These are phyloP conservation scores for Populus nigra DNA, from an alignment of 345 rosid species.

Conservation along the genomic window DNA sequence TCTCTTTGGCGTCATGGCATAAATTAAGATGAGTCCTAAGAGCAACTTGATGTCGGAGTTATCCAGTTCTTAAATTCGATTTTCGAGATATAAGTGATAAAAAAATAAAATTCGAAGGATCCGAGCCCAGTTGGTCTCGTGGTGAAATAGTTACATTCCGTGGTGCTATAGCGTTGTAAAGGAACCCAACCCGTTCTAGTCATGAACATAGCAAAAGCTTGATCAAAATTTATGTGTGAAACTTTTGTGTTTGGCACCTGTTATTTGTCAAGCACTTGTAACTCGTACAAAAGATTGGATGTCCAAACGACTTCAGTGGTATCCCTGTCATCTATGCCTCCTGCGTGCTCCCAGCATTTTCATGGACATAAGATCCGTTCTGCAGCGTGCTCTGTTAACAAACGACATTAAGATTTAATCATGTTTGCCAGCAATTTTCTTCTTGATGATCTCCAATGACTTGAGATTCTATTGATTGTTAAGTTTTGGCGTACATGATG, in stretches of 20 bases:
- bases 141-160: neutral
- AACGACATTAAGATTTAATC: conserved; percentile 10
- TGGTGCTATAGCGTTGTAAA: neutral
- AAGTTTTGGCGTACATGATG: neutral
- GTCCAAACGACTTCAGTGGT: neutral
- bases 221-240: neutral
- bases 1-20: neutral
- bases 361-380: neutral
- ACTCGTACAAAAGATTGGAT: neutral
- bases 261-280: neutral
- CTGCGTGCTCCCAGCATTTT: neutral
- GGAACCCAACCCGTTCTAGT: neutral
- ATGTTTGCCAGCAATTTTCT: neutral
- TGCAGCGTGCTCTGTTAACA: neutral
- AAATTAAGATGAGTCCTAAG: neutral
- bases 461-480: neutral
- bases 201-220: neutral
- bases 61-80: too few relatives aligned
- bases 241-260: neutral
- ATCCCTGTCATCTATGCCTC: neutral
- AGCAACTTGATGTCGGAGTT: too few relatives aligned
- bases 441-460: neutral
- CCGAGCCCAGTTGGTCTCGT: neutral
- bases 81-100: too few relatives aligned
- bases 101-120: too few relatives aligned